Base-by-base conservation (phyloP, 2,329 filamentous ascomycete species). In the Stenocarpella maydis region DNA sequence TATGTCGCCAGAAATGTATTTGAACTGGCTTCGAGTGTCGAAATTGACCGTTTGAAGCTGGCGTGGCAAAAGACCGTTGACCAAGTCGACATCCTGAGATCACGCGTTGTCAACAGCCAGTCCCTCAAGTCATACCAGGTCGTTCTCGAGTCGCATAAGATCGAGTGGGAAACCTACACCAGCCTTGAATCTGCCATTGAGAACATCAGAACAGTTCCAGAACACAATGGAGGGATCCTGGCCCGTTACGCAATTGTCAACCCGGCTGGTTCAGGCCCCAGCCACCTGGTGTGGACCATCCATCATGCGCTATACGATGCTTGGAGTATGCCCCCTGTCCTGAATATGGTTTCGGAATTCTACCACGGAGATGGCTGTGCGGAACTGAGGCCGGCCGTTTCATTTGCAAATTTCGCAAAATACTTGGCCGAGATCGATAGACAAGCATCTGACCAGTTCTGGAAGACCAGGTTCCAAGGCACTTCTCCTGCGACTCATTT, bases 271-370 rank as follows among this genome's bases (percentile, higher is more conserved):
- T 39, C 53, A 17, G 53, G 53, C n/a, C 5, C 31, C n/a, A n/a
- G 34, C 12, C 39, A 55, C 53, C 10, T 65, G 19, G 47, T 65
- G 19, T 65, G 61, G 61, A 86, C 85, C 0, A 83, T 87, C 77
- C 86, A 88, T 71, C 86, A 88, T 71, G 84, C 83, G 5, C 74
- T 88, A 0, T 89, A 88, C 69, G 86, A 89, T 65, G 86, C 86
- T 34, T 88, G 86, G 86, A 83, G 82, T 0, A 84, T 87, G 83
- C 83, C 83, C 6, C 74, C 86, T 5, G 75, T 86, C 3, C 79
- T 86, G n/a, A 82, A 85, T 31, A 80, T 81, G 49, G 81, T 86
- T 61, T 85, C 85, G 73, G 77, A 79, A 43, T 81, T 82, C 1
- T 86, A 82, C 28, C 28, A 28, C 39, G 24, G 39, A 31, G 43